These are phyloP conservation scores for Suhomyces bribrorum DNA, from an alignment of 1,139 yeast species.

Conservation along the genomic window DNA sequence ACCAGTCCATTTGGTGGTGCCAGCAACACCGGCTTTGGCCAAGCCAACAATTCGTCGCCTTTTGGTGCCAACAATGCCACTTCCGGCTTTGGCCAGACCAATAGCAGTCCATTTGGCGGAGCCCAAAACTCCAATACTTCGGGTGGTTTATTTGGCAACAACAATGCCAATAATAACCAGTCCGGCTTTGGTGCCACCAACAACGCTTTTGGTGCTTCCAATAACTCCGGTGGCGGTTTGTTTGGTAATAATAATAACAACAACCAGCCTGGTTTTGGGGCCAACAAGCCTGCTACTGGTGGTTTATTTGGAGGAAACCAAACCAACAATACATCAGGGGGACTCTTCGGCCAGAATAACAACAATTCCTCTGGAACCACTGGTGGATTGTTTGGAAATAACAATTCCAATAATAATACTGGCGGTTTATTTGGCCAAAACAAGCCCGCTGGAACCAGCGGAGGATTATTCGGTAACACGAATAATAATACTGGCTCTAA, in stretches of 20 bases:
- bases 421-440: constrained; percentile 26
- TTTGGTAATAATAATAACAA: constrained; percentile 13
- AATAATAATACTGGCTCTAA: constrained; percentile 7
- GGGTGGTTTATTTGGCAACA: constrained; percentile 28
- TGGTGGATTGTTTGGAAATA: constrained; percentile 40
- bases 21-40: constrained; percentile 20
- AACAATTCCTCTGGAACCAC: constrained; percentile 15
- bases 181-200: constrained; percentile 19
- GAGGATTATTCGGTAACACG: constrained; percentile 24
- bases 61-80: constrained; percentile 19
- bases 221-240: constrained; percentile 16
- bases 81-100: constrained; percentile 15
- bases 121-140: constrained; percentile 9
- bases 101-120: constrained; percentile 22
- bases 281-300: constrained; percentile 24
- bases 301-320: constrained; percentile 33
- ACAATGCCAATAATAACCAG: constrained; percentile 15
- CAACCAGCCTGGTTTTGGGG: constrained; percentile 11
- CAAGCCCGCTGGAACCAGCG: constrained; percentile 11
- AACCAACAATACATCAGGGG: constrained; percentile 18
- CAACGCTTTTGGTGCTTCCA: constrained; percentile 2
- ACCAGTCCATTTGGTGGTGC: too few species aligned
- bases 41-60: constrained; percentile 14
- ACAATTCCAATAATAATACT: constrained; percentile 12
- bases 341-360: constrained; percentile 22